These are phyloP conservation scores for Penicillium tannophilum DNA, from an alignment of 495 filamentous ascomycete genomes.

Conservation along the genomic window DNA sequence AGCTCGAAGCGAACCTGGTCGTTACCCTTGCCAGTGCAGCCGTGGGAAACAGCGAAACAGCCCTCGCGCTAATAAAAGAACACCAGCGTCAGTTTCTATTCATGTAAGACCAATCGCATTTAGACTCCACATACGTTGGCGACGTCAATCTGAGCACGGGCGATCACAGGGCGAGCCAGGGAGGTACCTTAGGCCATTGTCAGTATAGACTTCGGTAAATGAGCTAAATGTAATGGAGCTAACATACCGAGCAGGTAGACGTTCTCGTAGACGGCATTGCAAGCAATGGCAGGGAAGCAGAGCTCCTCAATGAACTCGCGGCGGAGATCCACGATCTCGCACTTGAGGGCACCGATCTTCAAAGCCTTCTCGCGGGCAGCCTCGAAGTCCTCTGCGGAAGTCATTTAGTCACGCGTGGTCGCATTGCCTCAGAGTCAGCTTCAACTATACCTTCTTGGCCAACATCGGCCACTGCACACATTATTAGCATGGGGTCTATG, in stretches of 20 bases:
- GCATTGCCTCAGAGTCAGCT: slow-evolving; percentile 1
- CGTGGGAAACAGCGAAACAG: slow-evolving; percentile 67
- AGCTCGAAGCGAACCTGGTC: slow-evolving; percentile 88
- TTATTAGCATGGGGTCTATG: slow-evolving; percentile 34
- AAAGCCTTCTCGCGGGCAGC: slow-evolving; percentile 58
- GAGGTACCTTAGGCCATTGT: slow-evolving; percentile 59
- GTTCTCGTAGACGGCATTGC: slow-evolving; percentile 87
- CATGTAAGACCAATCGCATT: not conserved
- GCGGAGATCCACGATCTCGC: slow-evolving; percentile 56
- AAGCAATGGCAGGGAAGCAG: slow-evolving; percentile 80
- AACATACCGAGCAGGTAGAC: slow-evolving; percentile 70
- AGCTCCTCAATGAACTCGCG: slow-evolving; percentile 82
- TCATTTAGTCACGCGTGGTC: slow-evolving; percentile 13
- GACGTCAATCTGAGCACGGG: slow-evolving; percentile 74
- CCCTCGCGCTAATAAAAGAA: slow-evolving; percentile 34
- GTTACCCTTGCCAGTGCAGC: slow-evolving; percentile 86
- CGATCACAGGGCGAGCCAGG: slow-evolving; percentile 87
- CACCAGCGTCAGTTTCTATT: slow-evolving; percentile 1
- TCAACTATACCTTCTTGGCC: slow-evolving; percentile 53
- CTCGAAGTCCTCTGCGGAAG: slow-evolving; percentile 59
- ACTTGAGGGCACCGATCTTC: slow-evolving; percentile 58
- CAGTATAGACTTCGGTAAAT: not conserved
- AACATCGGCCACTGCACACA: slow-evolving; percentile 59
- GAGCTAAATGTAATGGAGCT: not conserved
- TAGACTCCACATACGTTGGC: slow-evolving; percentile 48